These are phyloP conservation scores for Acacia concinna DNA, from an alignment of 331 rosid genomes.

Conservation along the genomic window DNA sequence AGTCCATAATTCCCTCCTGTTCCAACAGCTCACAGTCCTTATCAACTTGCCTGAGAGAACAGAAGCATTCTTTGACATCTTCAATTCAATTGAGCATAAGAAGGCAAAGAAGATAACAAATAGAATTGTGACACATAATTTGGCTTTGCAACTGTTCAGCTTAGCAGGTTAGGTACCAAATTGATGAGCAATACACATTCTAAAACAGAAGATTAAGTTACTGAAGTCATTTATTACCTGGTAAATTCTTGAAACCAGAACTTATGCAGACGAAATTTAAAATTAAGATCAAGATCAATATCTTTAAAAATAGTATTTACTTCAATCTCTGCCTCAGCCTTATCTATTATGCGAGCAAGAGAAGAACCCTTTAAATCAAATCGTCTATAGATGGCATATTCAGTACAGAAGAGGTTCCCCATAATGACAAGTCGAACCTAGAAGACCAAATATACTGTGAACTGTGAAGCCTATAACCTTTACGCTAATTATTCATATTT, in stretches of 20 bases:
- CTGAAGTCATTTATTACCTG: conserved; percentile 45
- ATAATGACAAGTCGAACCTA: conserved; percentile 85
- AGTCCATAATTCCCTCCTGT: conserved; percentile 90
- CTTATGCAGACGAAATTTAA: conserved; percentile 58
- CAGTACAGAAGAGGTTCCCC: conserved; percentile 76
- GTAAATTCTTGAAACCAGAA: conserved; percentile 67
- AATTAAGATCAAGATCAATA: conserved; percentile 90
- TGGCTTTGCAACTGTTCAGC: background rate
- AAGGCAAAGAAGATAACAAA: background rate
- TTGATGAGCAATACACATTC: background rate
- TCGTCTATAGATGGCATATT: conserved; percentile 63
- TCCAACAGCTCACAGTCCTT: conserved; percentile 79
- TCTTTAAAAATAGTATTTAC: conserved; percentile 83
- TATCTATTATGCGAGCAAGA: conserved; percentile 71
- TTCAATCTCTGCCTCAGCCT: conserved; percentile 63
- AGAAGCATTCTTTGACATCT: conserved; percentile 6
- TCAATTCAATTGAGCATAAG: conserved; percentile 24
- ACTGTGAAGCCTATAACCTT: background rate
- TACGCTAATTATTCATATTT: background rate
- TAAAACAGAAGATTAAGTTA: background rate
- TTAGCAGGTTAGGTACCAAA: background rate
- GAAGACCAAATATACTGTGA: conserved; percentile 22
- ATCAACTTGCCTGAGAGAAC: conserved; percentile 65
- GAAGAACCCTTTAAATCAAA: conserved; percentile 85
- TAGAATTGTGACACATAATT: background rate